Conservation (phyloP, 352 stramenopile genomes). For the Globisporangium parvum region DNA sequence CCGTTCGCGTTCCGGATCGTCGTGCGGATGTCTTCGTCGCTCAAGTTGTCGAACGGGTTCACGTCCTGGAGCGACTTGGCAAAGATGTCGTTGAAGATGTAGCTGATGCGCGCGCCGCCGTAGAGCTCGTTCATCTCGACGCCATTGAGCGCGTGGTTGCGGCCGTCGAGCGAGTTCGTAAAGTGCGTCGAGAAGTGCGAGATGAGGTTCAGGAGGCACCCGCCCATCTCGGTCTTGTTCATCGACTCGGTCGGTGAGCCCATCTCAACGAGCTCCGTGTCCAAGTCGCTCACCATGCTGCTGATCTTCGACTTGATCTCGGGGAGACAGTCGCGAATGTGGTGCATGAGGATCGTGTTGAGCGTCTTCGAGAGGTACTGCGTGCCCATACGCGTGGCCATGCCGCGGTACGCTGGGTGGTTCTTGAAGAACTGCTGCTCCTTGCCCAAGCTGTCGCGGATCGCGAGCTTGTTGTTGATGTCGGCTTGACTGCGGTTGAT, state of each 20-base stretch:
- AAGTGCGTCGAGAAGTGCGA: conserved; percentile 90
- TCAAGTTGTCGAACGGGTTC: conserved; percentile 96
- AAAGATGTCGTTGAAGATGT: conserved; percentile 99
- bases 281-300: conserved; percentile 93
- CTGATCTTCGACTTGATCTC: conserved; percentile 98
- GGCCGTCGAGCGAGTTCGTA: conserved; percentile 86
- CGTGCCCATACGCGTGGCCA: conserved; percentile 95
- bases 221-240: conserved; percentile 88
- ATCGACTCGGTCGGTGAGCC: conserved; percentile 88
- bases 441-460: conserved; percentile 93
- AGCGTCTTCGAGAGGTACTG: conserved; percentile 94
- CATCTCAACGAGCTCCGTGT: conserved; percentile 94
- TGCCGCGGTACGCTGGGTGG: conserved; percentile 92
- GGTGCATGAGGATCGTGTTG: conserved; percentile 99
- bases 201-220: conserved; percentile 93
- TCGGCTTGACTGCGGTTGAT: conserved; percentile 99
- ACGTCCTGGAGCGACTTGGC: conserved; percentile 87
- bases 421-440: conserved; percentile 97
- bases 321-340: conserved; percentile 98
- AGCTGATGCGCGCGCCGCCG: conserved; percentile 96
- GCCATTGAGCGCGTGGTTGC: conserved; percentile 70
- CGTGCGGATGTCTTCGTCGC: conserved; percentile 98
- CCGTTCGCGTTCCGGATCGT: conserved; percentile 99
- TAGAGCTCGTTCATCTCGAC: conserved; percentile 91
- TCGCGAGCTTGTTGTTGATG: conserved; percentile 95